Evolutionary conservation across 2,329 filamentous ascomycete species (phyloP).

Genomic region (Sclerotinia sclerotiorum): DNA sequence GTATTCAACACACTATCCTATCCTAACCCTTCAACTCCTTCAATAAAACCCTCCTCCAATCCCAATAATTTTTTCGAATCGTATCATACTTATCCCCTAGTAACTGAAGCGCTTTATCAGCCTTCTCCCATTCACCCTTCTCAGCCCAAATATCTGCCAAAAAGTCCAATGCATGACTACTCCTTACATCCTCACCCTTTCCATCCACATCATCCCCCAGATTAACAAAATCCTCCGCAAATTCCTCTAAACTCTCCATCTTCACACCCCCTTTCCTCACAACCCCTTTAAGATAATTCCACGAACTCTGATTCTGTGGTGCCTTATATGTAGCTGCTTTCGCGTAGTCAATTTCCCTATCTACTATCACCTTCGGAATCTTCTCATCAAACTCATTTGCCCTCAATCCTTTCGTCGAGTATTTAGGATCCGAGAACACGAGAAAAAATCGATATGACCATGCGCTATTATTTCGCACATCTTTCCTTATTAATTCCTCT

Average conservation of each 20-base stretch:
- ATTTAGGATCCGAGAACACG: slow-evolving; percentile 67
- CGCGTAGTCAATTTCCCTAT: slow-evolving; percentile 74
- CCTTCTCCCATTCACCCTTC: slow-evolving; percentile 59
- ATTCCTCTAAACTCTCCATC: slow-evolving; percentile 48
- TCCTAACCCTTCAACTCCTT: slow-evolving; percentile 14
- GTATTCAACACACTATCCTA: neutral
- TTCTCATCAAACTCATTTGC: slow-evolving; percentile 55
- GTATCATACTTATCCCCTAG: slow-evolving; percentile 87
- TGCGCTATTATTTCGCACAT: slow-evolving; percentile 93
- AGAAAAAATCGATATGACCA: slow-evolving; percentile 97
- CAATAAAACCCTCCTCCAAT: slow-evolving; percentile 56
- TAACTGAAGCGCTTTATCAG: slow-evolving; percentile 67
- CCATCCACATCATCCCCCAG: slow-evolving; percentile 41
- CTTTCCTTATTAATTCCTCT: slow-evolving; percentile 69
- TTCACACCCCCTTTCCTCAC: slow-evolving; percentile 63
- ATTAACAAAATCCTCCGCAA: slow-evolving; percentile 53
- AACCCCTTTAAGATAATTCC: slow-evolving; percentile 86
- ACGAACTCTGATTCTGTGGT: slow-evolving; percentile 91
- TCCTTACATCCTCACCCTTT: slow-evolving; percentile 52
- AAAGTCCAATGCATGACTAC: slow-evolving; percentile 69
- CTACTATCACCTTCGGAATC: slow-evolving; percentile 62
- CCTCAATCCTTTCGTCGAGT: slow-evolving; percentile 49
- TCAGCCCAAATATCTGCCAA: slow-evolving; percentile 64
- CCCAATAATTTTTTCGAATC: slow-evolving; percentile 89
- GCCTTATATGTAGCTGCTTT: slow-evolving; percentile 72